Conservation (phyloP, 2,329 filamentous ascomycete genomes). For the Arthrinium puccinioides region DNA sequence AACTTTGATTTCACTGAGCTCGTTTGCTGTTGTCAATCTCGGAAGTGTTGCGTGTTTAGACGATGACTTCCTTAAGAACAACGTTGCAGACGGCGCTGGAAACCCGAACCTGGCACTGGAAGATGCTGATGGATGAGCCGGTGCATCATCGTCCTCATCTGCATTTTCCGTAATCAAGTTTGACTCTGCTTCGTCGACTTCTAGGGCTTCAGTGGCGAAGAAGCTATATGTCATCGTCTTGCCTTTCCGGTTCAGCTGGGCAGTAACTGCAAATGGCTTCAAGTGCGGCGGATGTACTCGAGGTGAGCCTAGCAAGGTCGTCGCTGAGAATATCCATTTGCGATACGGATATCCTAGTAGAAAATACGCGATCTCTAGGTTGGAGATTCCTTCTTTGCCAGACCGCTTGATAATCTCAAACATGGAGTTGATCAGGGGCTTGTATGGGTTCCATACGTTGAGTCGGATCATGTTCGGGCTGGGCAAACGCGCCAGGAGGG, state of each 20-base stretch:
- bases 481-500: neutral
- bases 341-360: conserved; percentile 23
- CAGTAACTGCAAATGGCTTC: conserved; percentile 29
- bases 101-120: neutral
- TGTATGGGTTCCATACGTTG: conserved; percentile 23
- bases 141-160: neutral
- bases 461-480: conserved; percentile 11
- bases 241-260: conserved; percentile 27
- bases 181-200: neutral
- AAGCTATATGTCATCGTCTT: conserved; percentile 36
- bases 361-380: conserved; percentile 20
- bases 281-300: conserved; percentile 32
- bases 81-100: neutral
- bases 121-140: neutral
- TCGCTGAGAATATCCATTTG: conserved; percentile 26
- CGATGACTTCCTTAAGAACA: neutral
- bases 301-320: conserved; percentile 21
- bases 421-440: conserved; percentile 22
- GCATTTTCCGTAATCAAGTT: neutral
- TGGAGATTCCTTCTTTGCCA: conserved; percentile 22
- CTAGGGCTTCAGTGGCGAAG: conserved; percentile 12
- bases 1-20: no score
- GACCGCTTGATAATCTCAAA: conserved; percentile 26
- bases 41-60: neutral
- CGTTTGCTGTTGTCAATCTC: no score